Base-by-base conservation (phyloP, 345 rosid genomes). In the Pistacia vera region DNA sequence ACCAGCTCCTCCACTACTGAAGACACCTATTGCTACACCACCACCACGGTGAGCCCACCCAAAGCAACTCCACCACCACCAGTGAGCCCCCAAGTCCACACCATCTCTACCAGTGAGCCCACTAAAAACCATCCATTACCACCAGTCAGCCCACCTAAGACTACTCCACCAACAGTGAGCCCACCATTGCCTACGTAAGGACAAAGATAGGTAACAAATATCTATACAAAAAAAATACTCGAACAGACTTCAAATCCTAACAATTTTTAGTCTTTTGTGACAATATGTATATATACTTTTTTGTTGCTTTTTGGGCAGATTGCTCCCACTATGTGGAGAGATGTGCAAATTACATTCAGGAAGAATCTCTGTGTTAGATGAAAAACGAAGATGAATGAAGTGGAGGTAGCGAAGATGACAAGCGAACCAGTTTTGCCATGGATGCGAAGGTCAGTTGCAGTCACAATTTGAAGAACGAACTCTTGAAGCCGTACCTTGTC, bases 391-490 rank as follows among this genome's bases (percentile, higher is more conserved):
- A 22, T 22, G 25, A 22, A 22, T 22, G 4, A 77, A 67, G 78
- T 72, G 81, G 89, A 64, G 80, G 72, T 82, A 63, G 11, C 68
- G 67, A 79, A 79, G 85, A 83, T 22, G 65, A 86, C 58, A 51
- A 86, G 72, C 20, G 65, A 78, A 12, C 88, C 95, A 7, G 82
- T 92, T 63, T 87, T 96, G 83, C 92, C 95, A 84, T 96, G 99
- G 99, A 93, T 96, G 98, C 84, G 97, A 83, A 83, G 82, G 71
- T 97, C 98, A 0, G 73, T 96, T 71, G 95, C 91, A 77, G 86
- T 96, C 66, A 83, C 79, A 73, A 18, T 54, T 83, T 20, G 83
- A 88, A 80, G 86, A 79, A 33, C 92, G 91, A 73, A 71, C 87
- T 68, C 88, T 96, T 67, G 79, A 87, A 63, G 82, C 83, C 48